Conservation (phyloP, 371 early-diverging fungal species). For the Apophysomyces sp. region DNA sequence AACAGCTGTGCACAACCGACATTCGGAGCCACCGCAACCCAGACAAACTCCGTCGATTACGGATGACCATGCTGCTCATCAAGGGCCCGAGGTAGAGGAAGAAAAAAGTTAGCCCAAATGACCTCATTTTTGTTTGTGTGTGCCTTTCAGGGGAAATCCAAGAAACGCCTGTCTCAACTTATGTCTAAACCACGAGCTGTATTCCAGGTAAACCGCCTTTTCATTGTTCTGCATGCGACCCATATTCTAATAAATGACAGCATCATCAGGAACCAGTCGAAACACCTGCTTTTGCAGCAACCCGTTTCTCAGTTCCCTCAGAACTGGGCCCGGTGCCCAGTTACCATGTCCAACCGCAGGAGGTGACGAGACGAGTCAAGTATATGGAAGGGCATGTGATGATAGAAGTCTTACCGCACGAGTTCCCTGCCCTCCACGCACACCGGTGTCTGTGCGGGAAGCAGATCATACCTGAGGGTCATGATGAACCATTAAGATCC, state of each 20-base stretch:
- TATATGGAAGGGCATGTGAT: conserved; percentile 49
- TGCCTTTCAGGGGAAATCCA: conserved; percentile 12
- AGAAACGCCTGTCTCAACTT: conserved; percentile 24
- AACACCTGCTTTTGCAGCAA: conserved; percentile 2
- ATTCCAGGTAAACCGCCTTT: conserved; percentile 29
- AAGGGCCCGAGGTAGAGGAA: not conserved
- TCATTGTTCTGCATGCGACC: not conserved
- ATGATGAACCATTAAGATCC: conserved; percentile 7
- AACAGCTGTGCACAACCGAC: conserved; percentile 1
- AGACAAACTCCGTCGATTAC: not conserved
- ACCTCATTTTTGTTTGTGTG: not conserved
- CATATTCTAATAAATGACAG: not conserved
- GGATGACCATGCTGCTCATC: not conserved
- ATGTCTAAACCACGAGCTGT: conserved; percentile 44
- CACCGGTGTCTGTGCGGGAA: conserved; percentile 48
- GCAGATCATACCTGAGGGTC: conserved; percentile 22
- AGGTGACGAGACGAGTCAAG: conserved; percentile 30
- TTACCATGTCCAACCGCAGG: conserved; percentile 8
- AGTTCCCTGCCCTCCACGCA: conserved; percentile 31
- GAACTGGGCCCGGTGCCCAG: conserved; percentile 11
- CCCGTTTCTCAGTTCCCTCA: conserved; percentile 11
- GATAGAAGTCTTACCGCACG: conserved; percentile 37
- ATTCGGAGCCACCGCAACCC: not conserved
- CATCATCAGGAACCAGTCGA: not conserved
- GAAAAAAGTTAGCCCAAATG: not conserved